phyloP scores from a whole-genome alignment of 139 green algal genomes.

The Zygnema circumcarinatum region DNA sequence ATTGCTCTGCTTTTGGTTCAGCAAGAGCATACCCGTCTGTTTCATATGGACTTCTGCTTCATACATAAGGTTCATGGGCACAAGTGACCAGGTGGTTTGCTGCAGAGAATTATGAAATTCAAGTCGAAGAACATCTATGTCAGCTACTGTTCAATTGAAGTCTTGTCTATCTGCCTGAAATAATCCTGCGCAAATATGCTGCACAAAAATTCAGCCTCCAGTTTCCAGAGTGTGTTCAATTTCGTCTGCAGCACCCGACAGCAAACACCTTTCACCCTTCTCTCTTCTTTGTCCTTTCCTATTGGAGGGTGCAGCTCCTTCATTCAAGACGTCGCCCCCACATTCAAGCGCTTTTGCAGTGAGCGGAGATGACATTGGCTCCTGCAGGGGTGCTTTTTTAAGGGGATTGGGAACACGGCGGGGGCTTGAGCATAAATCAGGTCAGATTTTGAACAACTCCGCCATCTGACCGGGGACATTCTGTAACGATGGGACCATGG shows the following conservation, averaged over 20 bases:
- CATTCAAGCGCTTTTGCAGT: constrained; percentile 8
- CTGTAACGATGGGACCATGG: too few relatives aligned
- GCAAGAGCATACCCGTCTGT: neutral
- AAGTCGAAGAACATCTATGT: neutral
- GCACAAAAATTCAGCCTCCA: neutral
- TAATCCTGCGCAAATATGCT: neutral
- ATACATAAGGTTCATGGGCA: neutral
- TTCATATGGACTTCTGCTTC: neutral
- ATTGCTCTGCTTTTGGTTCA: neutral
- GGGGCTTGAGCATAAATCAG: too few relatives aligned
- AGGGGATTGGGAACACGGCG: too few relatives aligned
- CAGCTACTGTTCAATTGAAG: neutral
- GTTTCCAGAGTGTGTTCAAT: neutral
- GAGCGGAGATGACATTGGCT: constrained; percentile 16
- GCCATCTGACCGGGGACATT: too few relatives aligned
- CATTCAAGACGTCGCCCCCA: constrained; percentile 3
- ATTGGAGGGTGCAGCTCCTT: constrained; percentile 1
- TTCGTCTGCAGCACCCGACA: neutral
- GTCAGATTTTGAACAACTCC: too few relatives aligned
- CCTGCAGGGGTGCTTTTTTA: too few relatives aligned
- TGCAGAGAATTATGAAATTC: neutral
- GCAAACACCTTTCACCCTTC: neutral
- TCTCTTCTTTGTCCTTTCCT: neutral
- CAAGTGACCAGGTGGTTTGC: neutral
- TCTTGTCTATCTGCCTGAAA: neutral